Conservation (phyloP, 495 filamentous ascomycete genomes). For the Penicillium longicatenatum region DNA sequence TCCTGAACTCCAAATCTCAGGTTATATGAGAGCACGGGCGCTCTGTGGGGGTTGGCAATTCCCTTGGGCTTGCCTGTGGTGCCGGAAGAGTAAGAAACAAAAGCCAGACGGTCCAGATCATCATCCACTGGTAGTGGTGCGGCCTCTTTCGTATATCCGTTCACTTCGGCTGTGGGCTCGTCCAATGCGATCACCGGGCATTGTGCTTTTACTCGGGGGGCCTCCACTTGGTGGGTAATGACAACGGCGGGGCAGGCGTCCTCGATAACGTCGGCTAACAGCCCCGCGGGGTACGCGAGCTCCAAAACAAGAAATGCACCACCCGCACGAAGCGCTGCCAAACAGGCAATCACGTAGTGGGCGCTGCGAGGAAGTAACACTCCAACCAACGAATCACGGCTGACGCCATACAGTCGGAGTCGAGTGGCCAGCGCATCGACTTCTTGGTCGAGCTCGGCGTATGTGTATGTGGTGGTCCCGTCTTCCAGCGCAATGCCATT, state of each 20-base stretch:
- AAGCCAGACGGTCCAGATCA: slow-evolving; percentile 65
- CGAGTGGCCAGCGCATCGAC: slow-evolving; percentile 55
- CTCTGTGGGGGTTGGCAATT: slow-evolving; percentile 67
- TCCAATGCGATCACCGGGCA: slow-evolving; percentile 60
- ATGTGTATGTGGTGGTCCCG: slow-evolving; percentile 56
- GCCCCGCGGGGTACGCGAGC: slow-evolving; percentile 64
- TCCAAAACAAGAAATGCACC: slow-evolving; percentile 73
- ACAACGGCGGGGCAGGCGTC: slow-evolving; percentile 64
- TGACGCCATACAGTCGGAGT: slow-evolving; percentile 59
- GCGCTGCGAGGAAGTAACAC: slow-evolving; percentile 67
- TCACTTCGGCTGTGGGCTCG: slow-evolving; percentile 37
- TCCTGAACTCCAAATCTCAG: slow-evolving; percentile 64
- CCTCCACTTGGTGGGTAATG: slow-evolving; percentile 57
- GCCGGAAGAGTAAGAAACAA: slow-evolving; percentile 67
- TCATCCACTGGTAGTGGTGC: slow-evolving; percentile 52
- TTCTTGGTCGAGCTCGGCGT: slow-evolving; percentile 60
- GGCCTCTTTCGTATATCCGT: slow-evolving; percentile 39
- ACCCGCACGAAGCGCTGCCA: slow-evolving; percentile 65
- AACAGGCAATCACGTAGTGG: slow-evolving; percentile 69
- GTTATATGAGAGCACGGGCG: slow-evolving; percentile 65
- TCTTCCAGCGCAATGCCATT: slow-evolving; percentile 64
- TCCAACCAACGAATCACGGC: slow-evolving; percentile 63
- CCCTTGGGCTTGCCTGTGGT: slow-evolving; percentile 71
- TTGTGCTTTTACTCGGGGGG: slow-evolving; percentile 55
- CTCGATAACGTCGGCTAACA: slow-evolving; percentile 66